phyloP scores from a whole-genome alignment of 306 rosid genomes.

The Quercus glauca region DNA sequence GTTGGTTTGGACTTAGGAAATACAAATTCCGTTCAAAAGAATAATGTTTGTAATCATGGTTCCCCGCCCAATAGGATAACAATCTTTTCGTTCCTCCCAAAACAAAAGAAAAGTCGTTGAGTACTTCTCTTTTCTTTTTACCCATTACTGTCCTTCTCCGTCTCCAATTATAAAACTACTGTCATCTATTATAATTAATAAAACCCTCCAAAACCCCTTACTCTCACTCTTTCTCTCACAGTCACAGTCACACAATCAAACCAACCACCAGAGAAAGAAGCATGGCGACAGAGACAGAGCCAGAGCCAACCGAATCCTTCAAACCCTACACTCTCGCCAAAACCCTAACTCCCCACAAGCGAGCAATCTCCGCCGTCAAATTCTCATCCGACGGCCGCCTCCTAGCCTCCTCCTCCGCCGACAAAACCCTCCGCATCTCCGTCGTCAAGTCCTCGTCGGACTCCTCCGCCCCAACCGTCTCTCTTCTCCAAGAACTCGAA shows the following conservation, averaged over 20 bases:
- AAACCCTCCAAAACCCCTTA: no score
- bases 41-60: no score
- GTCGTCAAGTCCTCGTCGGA: conserved; percentile 37
- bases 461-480: conserved; percentile 35
- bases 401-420: conserved; percentile 91
- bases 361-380: conserved; percentile 77
- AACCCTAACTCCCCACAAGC: conserved; percentile 71
- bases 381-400: conserved; percentile 88
- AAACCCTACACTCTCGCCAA: conserved; percentile 58
- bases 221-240: neutral
- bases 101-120: no score
- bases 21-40: no score
- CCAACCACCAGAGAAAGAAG: neutral
- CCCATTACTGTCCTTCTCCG: no score
- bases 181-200: no score
- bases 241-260: neutral
- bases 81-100: no score
- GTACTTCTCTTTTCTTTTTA: no score
- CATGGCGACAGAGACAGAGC: conserved; percentile 35
- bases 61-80: no score
- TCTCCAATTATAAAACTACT: no score
- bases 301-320: conserved; percentile 25
- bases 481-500: conserved; percentile 66
- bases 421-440: conserved; percentile 84
- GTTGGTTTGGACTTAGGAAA: no score